A percentile compares a stretch with the other conserved stretches of the same genome.
Conservation (phyloP, 2,329 filamentous ascomycete species). For the Trichoderma koningiopsis region DNA sequence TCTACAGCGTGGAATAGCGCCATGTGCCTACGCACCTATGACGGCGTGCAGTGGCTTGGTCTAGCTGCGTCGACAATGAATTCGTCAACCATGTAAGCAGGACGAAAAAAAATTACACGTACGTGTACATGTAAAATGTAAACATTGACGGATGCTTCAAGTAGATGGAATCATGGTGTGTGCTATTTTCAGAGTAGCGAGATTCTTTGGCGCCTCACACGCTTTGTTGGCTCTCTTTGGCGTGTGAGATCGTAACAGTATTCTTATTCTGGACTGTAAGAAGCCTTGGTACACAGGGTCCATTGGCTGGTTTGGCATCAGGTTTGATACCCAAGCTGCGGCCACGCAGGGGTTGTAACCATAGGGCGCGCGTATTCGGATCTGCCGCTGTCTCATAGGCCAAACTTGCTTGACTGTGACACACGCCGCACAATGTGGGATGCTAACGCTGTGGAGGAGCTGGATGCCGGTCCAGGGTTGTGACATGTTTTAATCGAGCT, state of each 20-base stretch:
- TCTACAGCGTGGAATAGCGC: not conserved
- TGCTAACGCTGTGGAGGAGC: not conserved
- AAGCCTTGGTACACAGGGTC: not conserved
- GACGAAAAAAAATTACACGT: not conserved
- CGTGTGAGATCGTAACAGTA: not conserved
- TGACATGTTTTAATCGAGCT: not conserved
- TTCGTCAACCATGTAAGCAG: not conserved
- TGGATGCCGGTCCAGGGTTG: not conserved
- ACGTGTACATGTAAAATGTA: not conserved
- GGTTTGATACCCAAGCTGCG: not conserved
- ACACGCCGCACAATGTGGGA: not conserved
- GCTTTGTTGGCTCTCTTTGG: not conserved
- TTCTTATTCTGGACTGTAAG: not conserved
- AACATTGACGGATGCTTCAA: not conserved
- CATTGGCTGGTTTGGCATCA: constrained; percentile 6
- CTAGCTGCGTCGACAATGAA: not conserved
- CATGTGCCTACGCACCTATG: constrained; percentile 13
- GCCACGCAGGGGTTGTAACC: not conserved
- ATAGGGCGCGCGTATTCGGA: constrained; percentile 22
- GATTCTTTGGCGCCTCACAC: not conserved
- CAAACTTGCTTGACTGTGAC: not conserved
- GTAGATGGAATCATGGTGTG: not conserved
- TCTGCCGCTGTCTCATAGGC: not conserved
- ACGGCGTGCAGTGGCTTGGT: constrained; percentile 18
- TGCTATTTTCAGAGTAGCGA: not conserved